Conservation (phyloP, 805 yeast species). For the Soucietia sequanensis region DNA sequence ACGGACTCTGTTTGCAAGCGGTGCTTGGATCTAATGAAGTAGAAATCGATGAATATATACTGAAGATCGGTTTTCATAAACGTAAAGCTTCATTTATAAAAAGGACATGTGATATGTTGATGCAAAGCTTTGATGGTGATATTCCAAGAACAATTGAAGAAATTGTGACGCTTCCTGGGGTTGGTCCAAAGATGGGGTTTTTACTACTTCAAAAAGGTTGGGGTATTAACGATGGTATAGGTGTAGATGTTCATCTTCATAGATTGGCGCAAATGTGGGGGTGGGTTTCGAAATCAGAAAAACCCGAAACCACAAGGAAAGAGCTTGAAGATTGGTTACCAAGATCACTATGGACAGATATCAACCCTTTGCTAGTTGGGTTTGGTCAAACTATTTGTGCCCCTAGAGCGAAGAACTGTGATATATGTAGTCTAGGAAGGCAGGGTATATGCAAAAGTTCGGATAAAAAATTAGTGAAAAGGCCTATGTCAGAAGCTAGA, state of each 20-base stretch:
- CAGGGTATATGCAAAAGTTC: conserved; percentile 58
- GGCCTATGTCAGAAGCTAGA: conserved; percentile 24
- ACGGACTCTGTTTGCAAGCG: conserved; percentile 61
- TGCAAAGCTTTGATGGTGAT: conserved; percentile 55
- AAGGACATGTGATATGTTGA: conserved; percentile 54
- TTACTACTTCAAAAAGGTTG: conserved; percentile 80
- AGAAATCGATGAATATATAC: conserved; percentile 64
- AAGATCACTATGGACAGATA: conserved; percentile 70
- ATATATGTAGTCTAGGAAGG: conserved; percentile 57
- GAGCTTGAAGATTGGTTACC: conserved; percentile 77
- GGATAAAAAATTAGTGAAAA: conserved; percentile 42
- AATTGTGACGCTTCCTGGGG: conserved; percentile 75
- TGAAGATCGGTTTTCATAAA: conserved; percentile 82
- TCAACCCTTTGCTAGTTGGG: conserved; percentile 86
- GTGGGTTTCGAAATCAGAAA: conserved; percentile 61
- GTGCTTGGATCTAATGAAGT: conserved; percentile 48
- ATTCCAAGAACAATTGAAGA: conserved; percentile 71
- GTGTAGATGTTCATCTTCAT: conserved; percentile 90
- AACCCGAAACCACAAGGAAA: conserved; percentile 74
- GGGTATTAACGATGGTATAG: conserved; percentile 77
- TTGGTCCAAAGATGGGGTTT: conserved; percentile 95
- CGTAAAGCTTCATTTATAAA: conserved; percentile 74
- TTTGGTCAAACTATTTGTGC: conserved; percentile 89
- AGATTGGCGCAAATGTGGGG: conserved; percentile 76
- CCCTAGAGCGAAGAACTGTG: conserved; percentile 70